Evolutionary conservation across 148 eudicot genomes (phyloP).

Genomic region (Heliosperma pusillum): DNA sequence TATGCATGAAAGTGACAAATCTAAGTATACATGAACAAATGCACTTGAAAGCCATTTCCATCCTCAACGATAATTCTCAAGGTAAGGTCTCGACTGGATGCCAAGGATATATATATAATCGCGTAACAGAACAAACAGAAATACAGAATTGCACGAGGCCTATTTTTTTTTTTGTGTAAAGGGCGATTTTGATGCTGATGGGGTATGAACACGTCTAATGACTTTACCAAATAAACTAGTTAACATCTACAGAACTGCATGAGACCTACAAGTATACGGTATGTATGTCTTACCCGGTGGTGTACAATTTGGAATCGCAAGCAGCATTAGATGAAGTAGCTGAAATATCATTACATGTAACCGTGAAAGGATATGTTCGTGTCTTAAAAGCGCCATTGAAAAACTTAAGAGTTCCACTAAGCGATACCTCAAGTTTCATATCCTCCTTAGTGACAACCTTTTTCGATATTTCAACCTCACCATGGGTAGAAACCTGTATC

Average conservation of each 20-base stretch:
- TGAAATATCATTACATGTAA: conserved; percentile 30
- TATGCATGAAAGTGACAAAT: not conserved
- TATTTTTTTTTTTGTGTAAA: too few relatives aligned
- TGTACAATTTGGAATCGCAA: conserved; percentile 34
- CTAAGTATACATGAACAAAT: not conserved
- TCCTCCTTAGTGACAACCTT: conserved; percentile 26
- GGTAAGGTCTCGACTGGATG: too few relatives aligned
- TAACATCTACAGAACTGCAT: too few relatives aligned
- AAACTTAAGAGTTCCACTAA: conserved; percentile 36
- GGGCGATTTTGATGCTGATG: too few relatives aligned
- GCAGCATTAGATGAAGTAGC: conserved; percentile 13
- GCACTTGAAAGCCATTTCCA: too few relatives aligned
- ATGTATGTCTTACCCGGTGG: conserved; percentile 17
- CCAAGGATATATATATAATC: too few relatives aligned
- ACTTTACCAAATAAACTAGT: too few relatives aligned
- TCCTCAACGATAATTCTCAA: too few relatives aligned
- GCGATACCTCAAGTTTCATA: conserved; percentile 30
- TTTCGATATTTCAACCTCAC: conserved; percentile 29
- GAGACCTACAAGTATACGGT: too few relatives aligned
- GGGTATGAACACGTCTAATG: too few relatives aligned
- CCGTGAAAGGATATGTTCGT: conserved; percentile 26
- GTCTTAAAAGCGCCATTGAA: conserved; percentile 31
- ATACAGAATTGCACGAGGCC: too few relatives aligned
- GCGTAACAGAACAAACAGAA: too few relatives aligned
- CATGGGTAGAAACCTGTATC: conserved; percentile 28